These are phyloP conservation scores for Hypholoma fasciculare DNA, from an alignment of 768 basidiomycete genomes.

Conservation along the genomic window DNA sequence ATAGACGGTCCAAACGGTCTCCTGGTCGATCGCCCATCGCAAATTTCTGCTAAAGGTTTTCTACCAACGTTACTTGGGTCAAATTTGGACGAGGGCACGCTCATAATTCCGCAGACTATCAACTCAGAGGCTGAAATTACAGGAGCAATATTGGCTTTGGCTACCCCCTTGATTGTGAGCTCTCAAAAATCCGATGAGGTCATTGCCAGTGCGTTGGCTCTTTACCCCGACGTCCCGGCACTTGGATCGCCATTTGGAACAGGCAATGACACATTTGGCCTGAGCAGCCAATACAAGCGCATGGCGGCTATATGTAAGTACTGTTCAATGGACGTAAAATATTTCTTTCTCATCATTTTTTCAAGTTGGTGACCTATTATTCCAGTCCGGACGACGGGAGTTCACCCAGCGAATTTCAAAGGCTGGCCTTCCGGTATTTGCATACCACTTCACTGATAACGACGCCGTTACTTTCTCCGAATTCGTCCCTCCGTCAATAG, in stretches of 20 bases:
- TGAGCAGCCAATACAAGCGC: slow-evolving; percentile 29
- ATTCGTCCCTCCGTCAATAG: slow-evolving; percentile 15
- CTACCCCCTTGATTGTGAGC: slow-evolving; percentile 25
- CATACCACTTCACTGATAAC: slow-evolving; percentile 39
- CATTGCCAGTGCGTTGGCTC: slow-evolving; percentile 21
- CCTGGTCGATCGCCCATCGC: slow-evolving; percentile 34
- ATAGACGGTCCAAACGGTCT: slow-evolving; percentile 40
- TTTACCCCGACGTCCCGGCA: slow-evolving; percentile 42
- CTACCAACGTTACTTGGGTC: slow-evolving; percentile 41
- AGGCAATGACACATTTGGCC: slow-evolving; percentile 41
- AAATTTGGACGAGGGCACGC: slow-evolving; percentile 33
- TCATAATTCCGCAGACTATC: slow-evolving; percentile 24
- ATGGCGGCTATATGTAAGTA: slow-evolving; percentile 24
- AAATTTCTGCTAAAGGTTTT: slow-evolving; percentile 20
- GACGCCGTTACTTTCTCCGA: slow-evolving; percentile 4
- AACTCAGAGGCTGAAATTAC: slow-evolving; percentile 24
- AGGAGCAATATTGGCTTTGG: slow-evolving; percentile 18
- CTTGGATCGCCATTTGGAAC: slow-evolving; percentile 43
- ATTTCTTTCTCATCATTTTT: background rate
- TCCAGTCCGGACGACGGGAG: slow-evolving; percentile 24
- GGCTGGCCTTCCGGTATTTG: slow-evolving; percentile 32
- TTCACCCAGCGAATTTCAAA: slow-evolving; percentile 34
- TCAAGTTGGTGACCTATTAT: slow-evolving; percentile 28
- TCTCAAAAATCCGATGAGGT: slow-evolving; percentile 12
- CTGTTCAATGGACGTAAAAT: background rate